Evolutionary conservation across 2,329 filamentous ascomycete genomes (phyloP).

Genomic region (Aureobasidium sp.): DNA sequence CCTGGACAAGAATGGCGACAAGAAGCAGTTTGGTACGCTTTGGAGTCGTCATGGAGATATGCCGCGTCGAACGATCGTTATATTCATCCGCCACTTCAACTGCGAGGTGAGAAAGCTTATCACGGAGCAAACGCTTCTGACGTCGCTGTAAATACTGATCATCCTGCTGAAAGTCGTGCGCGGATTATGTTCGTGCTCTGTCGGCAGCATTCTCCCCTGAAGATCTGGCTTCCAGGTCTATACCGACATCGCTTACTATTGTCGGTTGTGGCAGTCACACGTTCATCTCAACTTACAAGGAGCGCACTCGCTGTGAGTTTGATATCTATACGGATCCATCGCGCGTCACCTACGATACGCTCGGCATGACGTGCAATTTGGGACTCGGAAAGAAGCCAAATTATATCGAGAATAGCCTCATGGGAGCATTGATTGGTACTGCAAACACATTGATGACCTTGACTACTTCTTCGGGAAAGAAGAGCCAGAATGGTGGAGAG

Average conservation of each 20-base stretch:
- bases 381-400: constrained; percentile 20
- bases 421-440: background rate
- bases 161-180: constrained; percentile 20
- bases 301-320: constrained; percentile 23
- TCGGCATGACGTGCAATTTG: constrained; percentile 24
- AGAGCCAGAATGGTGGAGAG: constrained; percentile 30
- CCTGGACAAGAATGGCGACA: background rate
- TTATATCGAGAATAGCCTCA: constrained; percentile 18
- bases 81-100: constrained; percentile 34
- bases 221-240: constrained; percentile 15
- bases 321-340: constrained; percentile 26
- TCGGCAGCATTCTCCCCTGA: constrained; percentile 18
- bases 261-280: constrained; percentile 27
- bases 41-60: background rate
- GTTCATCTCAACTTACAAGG: constrained; percentile 23
- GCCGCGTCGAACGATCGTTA: constrained; percentile 20
- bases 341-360: constrained; percentile 23
- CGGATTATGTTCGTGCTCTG: constrained; percentile 26
- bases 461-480: constrained; percentile 16
- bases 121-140: background rate
- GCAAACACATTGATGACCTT: constrained; percentile 18
- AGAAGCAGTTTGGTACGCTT: background rate
- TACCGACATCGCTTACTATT: constrained; percentile 22
- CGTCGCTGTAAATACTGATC: background rate
- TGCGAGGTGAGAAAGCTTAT: constrained; percentile 24